These are phyloP conservation scores for Dicorynia guianensis DNA, from an alignment of 306 rosid genomes.

Conservation along the genomic window DNA sequence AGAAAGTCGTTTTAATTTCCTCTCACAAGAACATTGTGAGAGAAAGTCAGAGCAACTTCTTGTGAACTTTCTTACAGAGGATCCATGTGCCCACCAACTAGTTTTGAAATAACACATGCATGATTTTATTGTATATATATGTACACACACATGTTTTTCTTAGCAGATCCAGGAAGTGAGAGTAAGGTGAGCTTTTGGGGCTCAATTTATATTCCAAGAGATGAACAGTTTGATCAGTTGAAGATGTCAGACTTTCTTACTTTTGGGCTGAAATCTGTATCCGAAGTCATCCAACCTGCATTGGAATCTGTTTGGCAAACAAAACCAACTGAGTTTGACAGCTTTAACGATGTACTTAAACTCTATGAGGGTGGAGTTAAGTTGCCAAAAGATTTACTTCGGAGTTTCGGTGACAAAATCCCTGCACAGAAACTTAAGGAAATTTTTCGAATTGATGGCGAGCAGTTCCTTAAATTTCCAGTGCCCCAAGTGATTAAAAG, in stretches of 20 bases:
- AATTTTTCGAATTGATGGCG: constrained; percentile 64
- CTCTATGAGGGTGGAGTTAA: constrained; percentile 68
- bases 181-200: constrained; percentile 19
- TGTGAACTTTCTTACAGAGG: no score
- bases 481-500: constrained; percentile 70
- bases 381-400: constrained; percentile 50
- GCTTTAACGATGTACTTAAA: constrained; percentile 53
- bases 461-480: constrained; percentile 56
- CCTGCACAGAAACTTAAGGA: constrained; percentile 60
- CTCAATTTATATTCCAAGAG: constrained; percentile 65
- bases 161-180: constrained; percentile 62
- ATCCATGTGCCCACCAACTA: no score
- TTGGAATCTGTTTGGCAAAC: constrained; percentile 44
- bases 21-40: no score
- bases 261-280: constrained; percentile 60
- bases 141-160: background rate
- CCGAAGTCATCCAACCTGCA: constrained; percentile 55
- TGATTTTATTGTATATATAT: no score
- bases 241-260: constrained; percentile 65
- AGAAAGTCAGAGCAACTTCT: no score
- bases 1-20: no score
- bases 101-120: no score
- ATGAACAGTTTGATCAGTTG: constrained; percentile 64
- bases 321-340: constrained; percentile 54
- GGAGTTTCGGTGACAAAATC: constrained; percentile 38